These are phyloP conservation scores for Tephrocybe sp. DNA, from an alignment of 768 basidiomycete genomes.

Conservation along the genomic window DNA sequence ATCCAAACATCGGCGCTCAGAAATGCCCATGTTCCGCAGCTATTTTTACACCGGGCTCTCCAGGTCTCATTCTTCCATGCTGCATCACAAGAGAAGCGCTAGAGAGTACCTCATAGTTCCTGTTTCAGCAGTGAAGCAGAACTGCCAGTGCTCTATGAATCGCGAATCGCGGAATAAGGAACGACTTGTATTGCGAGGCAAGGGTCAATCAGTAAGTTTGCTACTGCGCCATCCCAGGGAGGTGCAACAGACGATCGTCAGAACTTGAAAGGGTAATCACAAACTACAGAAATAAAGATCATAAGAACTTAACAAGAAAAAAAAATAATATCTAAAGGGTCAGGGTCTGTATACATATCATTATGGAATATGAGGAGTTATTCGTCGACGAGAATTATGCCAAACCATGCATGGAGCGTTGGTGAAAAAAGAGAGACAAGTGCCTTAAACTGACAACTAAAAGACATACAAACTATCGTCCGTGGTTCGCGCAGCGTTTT, in stretches of 20 bases:
- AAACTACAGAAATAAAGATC: neutral
- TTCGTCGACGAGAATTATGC: neutral
- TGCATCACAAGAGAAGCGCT: neutral
- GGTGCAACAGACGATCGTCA: neutral
- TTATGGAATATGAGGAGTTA: neutral
- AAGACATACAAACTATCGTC: neutral
- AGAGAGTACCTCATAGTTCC: neutral
- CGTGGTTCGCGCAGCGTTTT: slow-evolving; percentile 7
- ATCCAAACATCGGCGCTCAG: slow-evolving; percentile 7
- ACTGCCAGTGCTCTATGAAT: neutral
- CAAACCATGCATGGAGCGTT: neutral
- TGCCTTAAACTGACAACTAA: slow-evolving; percentile 1
- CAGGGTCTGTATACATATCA: neutral
- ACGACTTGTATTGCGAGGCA: slow-evolving; percentile 4
- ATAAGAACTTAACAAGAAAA: neutral
- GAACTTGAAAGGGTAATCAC: neutral
- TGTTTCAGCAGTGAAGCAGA: neutral
- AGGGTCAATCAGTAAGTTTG: neutral
- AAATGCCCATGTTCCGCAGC: slow-evolving; percentile 1
- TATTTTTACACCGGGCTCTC: neutral
- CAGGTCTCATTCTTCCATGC: neutral
- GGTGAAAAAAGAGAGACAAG: neutral
- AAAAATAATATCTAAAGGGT: neutral
- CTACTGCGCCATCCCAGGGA: neutral
- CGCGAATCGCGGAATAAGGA: neutral